These are phyloP conservation scores for Alternaria gansuensis DNA, from an alignment of 2,329 filamentous ascomycete genomes.

Conservation along the genomic window DNA sequence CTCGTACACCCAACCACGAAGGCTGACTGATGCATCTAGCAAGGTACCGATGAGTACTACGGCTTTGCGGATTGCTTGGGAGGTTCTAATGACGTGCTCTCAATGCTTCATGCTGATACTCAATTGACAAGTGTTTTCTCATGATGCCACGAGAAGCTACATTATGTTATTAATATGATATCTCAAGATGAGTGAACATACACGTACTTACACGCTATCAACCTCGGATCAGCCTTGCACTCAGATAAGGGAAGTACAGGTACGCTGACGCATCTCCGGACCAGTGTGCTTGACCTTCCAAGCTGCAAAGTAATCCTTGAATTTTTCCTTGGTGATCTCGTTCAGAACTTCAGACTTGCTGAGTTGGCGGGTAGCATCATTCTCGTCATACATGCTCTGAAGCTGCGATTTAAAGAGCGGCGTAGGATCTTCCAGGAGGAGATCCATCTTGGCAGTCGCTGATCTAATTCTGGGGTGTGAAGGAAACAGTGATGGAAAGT, in stretches of 20 bases:
- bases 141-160: no score
- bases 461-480: no score
- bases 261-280: background rate
- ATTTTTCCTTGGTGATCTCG: background rate
- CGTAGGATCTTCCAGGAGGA: background rate
- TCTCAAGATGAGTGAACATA: background rate
- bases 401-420: background rate
- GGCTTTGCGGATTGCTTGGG: no score
- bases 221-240: no score
- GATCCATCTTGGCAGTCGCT: background rate
- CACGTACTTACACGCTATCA: background rate
- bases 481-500: background rate
- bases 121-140: no score
- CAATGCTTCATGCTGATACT: no score
- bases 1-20: background rate
- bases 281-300: background rate
- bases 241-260: background rate
- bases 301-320: background rate
- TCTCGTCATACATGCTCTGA: no score
- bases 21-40: background rate
- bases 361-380: no score
- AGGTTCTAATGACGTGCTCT: no score
- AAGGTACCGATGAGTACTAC: background rate
- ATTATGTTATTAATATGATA: no score
- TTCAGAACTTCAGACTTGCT: background rate